These are phyloP conservation scores for Wickerhamiella siamensis DNA, from an alignment of 805 yeast genomes.

Conservation along the genomic window DNA sequence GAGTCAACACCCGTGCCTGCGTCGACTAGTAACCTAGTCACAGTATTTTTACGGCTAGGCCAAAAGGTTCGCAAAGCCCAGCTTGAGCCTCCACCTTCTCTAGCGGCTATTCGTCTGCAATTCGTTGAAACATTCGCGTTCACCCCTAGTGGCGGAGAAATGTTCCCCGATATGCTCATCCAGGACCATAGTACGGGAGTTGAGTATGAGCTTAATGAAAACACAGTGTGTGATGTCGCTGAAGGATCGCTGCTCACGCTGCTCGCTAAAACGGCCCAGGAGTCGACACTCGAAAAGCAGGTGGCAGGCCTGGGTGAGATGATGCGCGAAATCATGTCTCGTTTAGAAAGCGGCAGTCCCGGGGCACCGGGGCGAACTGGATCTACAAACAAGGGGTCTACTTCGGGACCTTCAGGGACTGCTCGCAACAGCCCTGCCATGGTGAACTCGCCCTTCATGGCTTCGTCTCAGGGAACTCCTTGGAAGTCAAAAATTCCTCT, in stretches of 20 bases:
- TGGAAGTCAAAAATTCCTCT: not conserved
- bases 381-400: not conserved
- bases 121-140: constrained; percentile 83
- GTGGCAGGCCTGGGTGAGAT: constrained; percentile 21
- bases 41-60: constrained; percentile 25
- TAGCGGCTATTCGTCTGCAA: constrained; percentile 34
- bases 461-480: not conserved
- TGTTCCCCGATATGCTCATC: constrained; percentile 68
- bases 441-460: not conserved
- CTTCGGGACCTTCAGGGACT: not conserved
- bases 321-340: constrained; percentile 8
- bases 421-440: not conserved
- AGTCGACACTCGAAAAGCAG: constrained; percentile 18
- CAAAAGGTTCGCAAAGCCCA: constrained; percentile 13
- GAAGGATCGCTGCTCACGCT: constrained; percentile 48
- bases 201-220: constrained; percentile 70
- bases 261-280: constrained; percentile 33
- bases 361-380: not conserved
- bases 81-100: constrained; percentile 13
- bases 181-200: constrained; percentile 45
- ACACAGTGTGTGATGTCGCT: constrained; percentile 39
- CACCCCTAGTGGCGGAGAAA: constrained; percentile 46
- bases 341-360: not conserved
- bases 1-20: not conserved
- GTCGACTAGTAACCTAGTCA: constrained; percentile 1